A percentile compares a stretch with the other conserved stretches of the same genome.
Evolutionary conservation across 768 basidiomycete species (phyloP).

Genomic region (Lentinula aciculospora): DNA sequence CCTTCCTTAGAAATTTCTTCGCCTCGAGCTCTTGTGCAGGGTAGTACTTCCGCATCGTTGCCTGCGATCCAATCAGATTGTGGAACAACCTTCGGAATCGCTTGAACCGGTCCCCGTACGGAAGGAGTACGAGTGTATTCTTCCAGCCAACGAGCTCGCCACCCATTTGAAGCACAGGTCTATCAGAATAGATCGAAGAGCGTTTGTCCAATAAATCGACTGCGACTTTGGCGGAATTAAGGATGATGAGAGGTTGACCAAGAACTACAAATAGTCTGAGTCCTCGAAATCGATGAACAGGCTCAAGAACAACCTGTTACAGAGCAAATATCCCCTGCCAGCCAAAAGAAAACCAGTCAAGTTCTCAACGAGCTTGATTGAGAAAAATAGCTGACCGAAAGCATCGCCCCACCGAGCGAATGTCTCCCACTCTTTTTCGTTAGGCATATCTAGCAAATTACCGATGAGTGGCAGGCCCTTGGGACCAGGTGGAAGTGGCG

Average conservation of each 20-base stretch:
- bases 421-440: constrained; percentile 42
- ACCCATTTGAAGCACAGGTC: constrained; percentile 50
- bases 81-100: constrained; percentile 49
- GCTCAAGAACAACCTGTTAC: constrained; percentile 24
- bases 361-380: neutral
- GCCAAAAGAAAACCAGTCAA: neutral
- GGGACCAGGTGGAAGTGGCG: constrained; percentile 33
- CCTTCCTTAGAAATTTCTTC: constrained; percentile 39
- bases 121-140: constrained; percentile 47
- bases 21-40: constrained; percentile 41
- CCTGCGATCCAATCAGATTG: constrained; percentile 39
- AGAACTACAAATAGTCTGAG: constrained; percentile 25
- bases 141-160: constrained; percentile 56
- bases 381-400: constrained; percentile 33
- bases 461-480: constrained; percentile 39
- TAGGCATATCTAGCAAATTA: constrained; percentile 48
- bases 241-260: constrained; percentile 51
- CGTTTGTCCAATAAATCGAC: constrained; percentile 63
- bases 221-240: constrained; percentile 47
- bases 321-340: constrained; percentile 53
- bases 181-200: constrained; percentile 61
- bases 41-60: constrained; percentile 36
- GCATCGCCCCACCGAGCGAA: constrained; percentile 47
- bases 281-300: neutral
- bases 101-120: constrained; percentile 52